phyloP scores from a whole-genome alignment of 306 rosid genomes.

The Dryas octopetala region DNA sequence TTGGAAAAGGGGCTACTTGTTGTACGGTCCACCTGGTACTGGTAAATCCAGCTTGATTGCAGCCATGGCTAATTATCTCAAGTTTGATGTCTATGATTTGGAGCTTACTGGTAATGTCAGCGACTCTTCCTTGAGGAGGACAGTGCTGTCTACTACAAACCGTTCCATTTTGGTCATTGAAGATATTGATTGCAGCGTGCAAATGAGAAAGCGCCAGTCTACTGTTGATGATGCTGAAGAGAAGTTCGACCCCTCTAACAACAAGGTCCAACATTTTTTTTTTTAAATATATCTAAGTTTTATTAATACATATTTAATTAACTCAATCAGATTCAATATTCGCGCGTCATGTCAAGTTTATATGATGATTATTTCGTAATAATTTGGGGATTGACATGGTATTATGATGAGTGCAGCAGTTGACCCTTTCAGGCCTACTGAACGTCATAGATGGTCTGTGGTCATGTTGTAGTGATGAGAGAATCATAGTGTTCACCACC shows the following conservation, averaged over 20 bases:
- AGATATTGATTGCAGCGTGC: slow-evolving; percentile 33
- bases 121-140: slow-evolving; percentile 30
- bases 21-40: slow-evolving; percentile 48
- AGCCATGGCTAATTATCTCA: slow-evolving; percentile 46
- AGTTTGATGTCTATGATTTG: slow-evolving; percentile 39
- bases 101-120: slow-evolving; percentile 27
- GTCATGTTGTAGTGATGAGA: slow-evolving; percentile 56
- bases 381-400: too few species aligned
- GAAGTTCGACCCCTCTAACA: too few species aligned
- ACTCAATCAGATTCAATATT: too few species aligned
- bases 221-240: too few species aligned
- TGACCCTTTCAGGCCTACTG: slow-evolving; percentile 42
- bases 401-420: not conserved
- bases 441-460: slow-evolving; percentile 55
- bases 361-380: too few species aligned
- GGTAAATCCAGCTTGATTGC: slow-evolving; percentile 45
- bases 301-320: too few species aligned
- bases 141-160: slow-evolving; percentile 29
- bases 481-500: slow-evolving; percentile 50
- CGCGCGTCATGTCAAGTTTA: too few species aligned
- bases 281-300: too few species aligned
- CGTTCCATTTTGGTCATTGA: slow-evolving; percentile 45
- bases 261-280: too few species aligned
- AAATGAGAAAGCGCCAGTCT: too few species aligned
- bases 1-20: slow-evolving; percentile 45